Evolutionary conservation across 176 grass and related monocot genomes (phyloP), one percentile per base, ranked within the genome.

Genomic region (Oryza australiensis): DNA sequence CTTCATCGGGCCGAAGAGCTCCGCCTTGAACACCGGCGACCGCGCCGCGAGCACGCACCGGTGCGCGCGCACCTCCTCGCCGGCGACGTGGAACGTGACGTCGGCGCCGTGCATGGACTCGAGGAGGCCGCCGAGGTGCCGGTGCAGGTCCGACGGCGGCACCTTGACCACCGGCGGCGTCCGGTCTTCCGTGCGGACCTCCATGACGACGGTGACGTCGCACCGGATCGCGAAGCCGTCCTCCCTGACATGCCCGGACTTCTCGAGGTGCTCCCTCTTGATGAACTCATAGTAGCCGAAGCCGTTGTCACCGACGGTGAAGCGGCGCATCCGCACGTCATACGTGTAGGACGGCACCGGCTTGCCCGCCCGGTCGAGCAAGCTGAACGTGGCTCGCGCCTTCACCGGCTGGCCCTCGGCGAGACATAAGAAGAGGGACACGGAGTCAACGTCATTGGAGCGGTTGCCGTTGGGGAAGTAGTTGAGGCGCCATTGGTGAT

Each of bases 61-160:
- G 18, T 90, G 88, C 5, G 88, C 83, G 12, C 22, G 4, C 76
- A 86, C 82, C 3, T 24, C 82, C 65, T 86, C 66, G 3, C 83
- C 88, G 15, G 29, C 71, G 3, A 90, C 88, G 2, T 60, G 40
- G 63, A 90, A 90, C 26, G 63, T 77, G 33, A 84, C 84, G 59
- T 87, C 74, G 5, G 75, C 64, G 22, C 78, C 78, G 26, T 80
- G 5, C 33, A 34, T 5, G 33, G 33, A 34, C 33, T 34, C 33
- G 33, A 34, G 5, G 33, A 34, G 33, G 5, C 33, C 33, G 33
- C 33, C 33, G 33, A 34, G 33, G 33, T 34, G 33, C 4, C 33
- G 33, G 33, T 34, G 33, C 33, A 34, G 33, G 59, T 81, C 62
- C 5, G 73, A 38, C 8, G 81, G 81, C 9, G 79, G 35, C 12